Base-by-base conservation (phyloP, 768 basidiomycete genomes). In the Boletus patriciae region DNA sequence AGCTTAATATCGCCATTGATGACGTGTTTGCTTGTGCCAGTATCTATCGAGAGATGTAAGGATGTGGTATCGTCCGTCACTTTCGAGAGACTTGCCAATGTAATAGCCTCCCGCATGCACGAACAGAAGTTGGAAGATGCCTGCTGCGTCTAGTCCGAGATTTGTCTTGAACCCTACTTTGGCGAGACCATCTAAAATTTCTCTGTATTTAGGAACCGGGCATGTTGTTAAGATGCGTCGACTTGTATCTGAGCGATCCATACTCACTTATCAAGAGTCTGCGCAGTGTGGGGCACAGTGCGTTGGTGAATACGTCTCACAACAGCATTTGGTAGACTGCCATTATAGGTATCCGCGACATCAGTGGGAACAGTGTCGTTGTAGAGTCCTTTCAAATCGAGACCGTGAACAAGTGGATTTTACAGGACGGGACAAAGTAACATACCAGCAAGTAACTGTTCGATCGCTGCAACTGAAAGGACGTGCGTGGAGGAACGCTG, bases 1-100 rank as follows among this genome's bases (percentile, higher is more conserved):
- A 83, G 60, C 60, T 80, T 80, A 71, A 84, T 81, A 43, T 75
- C 72, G 16, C 82, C 79, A 21, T 78, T 65, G 21, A 73, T 73
- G 60, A 82, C 77, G 50, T 76, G 68, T 50, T 76, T 70, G 49
- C 77, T 75, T 1, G 78, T 77, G 11, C 79, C 80, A 9, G 63
- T 61, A n/a, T 73, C 74, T 74, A 41, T 47, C 18, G 7, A 25
- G 4, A n/a, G 8, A 2, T 1, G 15, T 44, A 3, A 49, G 27
- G 8, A 37, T 8, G 34, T 12, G 4, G 4, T 3, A 10, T 36
- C 19, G n/a, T 13, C 16, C 13, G 8, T 15, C 16, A 6, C 8
- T 2, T 27, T 12, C 15, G 1, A 8, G 29, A 16, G 27, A 52
- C 68, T 25, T 46, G 72, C 78, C 76, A 15, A 79, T 56, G 59